phyloP scores from a whole-genome alignment of 2,329 filamentous ascomycete species.

The Aspergillus piperis region DNA sequence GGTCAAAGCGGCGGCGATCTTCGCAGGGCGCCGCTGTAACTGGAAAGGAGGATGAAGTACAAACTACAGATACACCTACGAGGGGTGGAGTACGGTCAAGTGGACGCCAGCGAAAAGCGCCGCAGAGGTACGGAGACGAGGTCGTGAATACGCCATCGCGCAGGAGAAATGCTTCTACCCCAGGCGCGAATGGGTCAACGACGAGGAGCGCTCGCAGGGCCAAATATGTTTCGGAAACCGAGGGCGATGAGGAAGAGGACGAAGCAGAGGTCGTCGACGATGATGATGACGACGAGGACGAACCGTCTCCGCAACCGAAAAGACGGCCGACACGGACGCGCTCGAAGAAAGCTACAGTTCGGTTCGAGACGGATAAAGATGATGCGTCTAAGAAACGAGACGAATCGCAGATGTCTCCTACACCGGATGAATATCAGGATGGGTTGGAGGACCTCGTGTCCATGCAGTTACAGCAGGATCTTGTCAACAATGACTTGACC shows the following conservation, averaged over 20 bases:
- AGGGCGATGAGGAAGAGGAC: slow-evolving; percentile 26
- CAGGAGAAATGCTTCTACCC: slow-evolving; percentile 17
- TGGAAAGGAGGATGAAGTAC: slow-evolving; percentile 10
- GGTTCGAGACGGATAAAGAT: slow-evolving; percentile 18
- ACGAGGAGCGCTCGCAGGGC: slow-evolving; percentile 27
- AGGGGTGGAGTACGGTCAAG: slow-evolving; percentile 34
- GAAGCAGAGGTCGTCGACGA: slow-evolving; percentile 18
- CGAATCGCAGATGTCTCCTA: slow-evolving; percentile 18
- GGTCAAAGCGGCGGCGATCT: slow-evolving; percentile 29
- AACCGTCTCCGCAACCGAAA: slow-evolving; percentile 21
- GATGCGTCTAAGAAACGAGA: slow-evolving; percentile 13
- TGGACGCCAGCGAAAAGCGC: slow-evolving; percentile 37
- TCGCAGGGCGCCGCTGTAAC: slow-evolving; percentile 13
- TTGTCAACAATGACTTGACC: slow-evolving; percentile 25
- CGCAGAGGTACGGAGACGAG: slow-evolving; percentile 35
- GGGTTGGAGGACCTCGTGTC: slow-evolving; percentile 40
- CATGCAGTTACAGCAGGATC: slow-evolving; percentile 41
- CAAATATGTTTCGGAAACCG: slow-evolving; percentile 17
- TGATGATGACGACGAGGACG: slow-evolving; percentile 7
- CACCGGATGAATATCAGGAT: slow-evolving; percentile 34
- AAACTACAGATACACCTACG: slow-evolving; percentile 25
- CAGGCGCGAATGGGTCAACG: slow-evolving; percentile 23
- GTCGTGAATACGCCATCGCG: slow-evolving; percentile 23
- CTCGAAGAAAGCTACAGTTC: slow-evolving; percentile 30
- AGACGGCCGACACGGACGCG: slow-evolving; percentile 29